A percentile compares a stretch with the other conserved stretches of the same genome.
Conservation (phyloP, 2,329 filamentous ascomycete genomes). For the Penicillium sumatraense region DNA sequence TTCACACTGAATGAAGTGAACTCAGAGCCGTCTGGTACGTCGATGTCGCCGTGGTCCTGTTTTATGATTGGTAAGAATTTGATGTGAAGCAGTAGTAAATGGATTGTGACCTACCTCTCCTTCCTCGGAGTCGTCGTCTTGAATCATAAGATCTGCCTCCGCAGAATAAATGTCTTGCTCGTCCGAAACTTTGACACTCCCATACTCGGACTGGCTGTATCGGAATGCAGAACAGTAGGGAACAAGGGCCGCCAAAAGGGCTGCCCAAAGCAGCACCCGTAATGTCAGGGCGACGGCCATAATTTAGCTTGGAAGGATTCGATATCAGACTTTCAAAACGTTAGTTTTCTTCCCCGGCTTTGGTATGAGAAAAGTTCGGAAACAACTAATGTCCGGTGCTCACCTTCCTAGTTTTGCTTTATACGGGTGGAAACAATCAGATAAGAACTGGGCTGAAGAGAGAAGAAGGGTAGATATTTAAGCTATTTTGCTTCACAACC, state of each 20-base stretch:
- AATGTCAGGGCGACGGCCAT: conserved; percentile 8
- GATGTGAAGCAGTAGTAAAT: neutral
- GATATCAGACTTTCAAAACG: neutral
- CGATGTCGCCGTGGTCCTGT: conserved; percentile 16
- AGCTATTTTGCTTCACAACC: neutral
- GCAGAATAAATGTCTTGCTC: conserved; percentile 15
- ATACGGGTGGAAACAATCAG: neutral
- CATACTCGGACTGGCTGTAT: conserved; percentile 5
- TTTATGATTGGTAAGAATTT: conserved; percentile 1
- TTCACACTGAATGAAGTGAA: conserved; percentile 16
- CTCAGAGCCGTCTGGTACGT: conserved; percentile 12
- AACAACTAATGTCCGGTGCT: too few relatives aligned
- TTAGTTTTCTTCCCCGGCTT: neutral
- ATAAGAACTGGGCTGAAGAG: neutral
- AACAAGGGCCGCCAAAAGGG: conserved; percentile 10
- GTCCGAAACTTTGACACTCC: conserved; percentile 3
- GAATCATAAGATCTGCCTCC: conserved; percentile 5
- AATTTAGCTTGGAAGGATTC: conserved; percentile 5
- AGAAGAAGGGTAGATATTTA: conserved; percentile 4
- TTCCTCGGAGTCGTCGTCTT: conserved; percentile 2
- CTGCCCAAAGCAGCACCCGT: conserved; percentile 6
- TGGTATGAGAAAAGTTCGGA: neutral
- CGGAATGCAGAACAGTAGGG: conserved; percentile 11
- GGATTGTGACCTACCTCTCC: conserved; percentile 4
- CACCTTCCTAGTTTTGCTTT: neutral